These are phyloP conservation scores for Fusarium anthophilum DNA, from an alignment of 2,329 filamentous ascomycete species.

Conservation along the genomic window DNA sequence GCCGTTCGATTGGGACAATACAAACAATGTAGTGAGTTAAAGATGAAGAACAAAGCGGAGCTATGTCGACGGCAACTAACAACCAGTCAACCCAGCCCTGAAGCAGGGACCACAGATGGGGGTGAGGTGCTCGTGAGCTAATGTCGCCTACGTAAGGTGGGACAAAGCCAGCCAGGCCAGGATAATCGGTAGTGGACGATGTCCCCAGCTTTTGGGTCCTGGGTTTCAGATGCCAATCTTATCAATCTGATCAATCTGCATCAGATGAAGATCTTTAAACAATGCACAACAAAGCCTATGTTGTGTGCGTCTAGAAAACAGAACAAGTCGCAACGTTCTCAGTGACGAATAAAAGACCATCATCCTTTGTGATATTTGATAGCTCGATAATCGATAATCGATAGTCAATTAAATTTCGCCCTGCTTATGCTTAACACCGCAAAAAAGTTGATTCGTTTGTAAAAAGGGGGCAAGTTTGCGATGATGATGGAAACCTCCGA, in stretches of 20 bases:
- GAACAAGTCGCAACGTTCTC: not conserved
- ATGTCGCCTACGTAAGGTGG: slow-evolving; percentile 14
- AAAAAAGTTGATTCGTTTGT: not conserved
- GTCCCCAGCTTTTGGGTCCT: slow-evolving; percentile 23
- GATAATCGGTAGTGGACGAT: slow-evolving; percentile 17
- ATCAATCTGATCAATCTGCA: slow-evolving; percentile 45
- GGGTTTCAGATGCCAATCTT: slow-evolving; percentile 36
- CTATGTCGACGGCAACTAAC: not conserved
- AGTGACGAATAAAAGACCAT: not conserved
- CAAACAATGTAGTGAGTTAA: not conserved
- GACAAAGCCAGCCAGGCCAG: slow-evolving; percentile 17
- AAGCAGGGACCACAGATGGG: not conserved
- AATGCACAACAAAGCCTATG: not conserved
- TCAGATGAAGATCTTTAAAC: slow-evolving; percentile 33
- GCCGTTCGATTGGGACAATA: not conserved
- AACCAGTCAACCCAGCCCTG: not conserved
- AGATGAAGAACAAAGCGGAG: not conserved
- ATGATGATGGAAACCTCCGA: slow-evolving; percentile 40
- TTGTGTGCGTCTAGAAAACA: not conserved
- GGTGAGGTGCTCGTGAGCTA: slow-evolving; percentile 15
- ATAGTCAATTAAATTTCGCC: not conserved
- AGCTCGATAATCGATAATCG: not conserved
- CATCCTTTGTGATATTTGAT: too few species aligned
- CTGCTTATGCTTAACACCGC: not conserved
- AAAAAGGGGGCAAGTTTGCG: slow-evolving; percentile 18